Conservation (phyloP, 2,329 filamentous ascomycete genomes). For the Hawksworthiomyces lignivorus region DNA sequence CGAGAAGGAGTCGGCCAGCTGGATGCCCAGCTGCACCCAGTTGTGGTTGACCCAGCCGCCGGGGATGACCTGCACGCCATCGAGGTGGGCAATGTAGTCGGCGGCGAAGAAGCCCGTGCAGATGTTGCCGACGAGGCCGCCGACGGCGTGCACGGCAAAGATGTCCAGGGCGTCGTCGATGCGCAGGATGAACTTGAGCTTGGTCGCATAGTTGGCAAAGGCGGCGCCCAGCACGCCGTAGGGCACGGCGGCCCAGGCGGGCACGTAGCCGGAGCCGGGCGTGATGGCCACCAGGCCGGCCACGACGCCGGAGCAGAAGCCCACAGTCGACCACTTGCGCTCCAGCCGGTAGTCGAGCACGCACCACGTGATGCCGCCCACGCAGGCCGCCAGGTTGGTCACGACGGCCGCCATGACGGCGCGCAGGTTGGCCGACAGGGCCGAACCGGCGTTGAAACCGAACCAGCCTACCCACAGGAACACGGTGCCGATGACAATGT, state of each 20-base stretch:
- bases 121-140: slow-evolving; percentile 73
- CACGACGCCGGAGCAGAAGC: slow-evolving; percentile 86
- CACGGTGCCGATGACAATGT: slow-evolving; percentile 65
- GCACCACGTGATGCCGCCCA: slow-evolving; percentile 77
- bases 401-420: slow-evolving; percentile 85
- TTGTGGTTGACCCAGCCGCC: slow-evolving; percentile 67
- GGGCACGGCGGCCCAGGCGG: slow-evolving; percentile 52
- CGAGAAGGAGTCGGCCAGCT: slow-evolving; percentile 60
- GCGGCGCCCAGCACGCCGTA: slow-evolving; percentile 54
- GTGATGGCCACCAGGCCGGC: slow-evolving; percentile 83
- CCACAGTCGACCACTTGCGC: slow-evolving; percentile 87
- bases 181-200: slow-evolving; percentile 66
- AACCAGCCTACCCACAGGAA: slow-evolving; percentile 94
- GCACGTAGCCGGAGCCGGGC: slow-evolving; percentile 73
- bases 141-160: slow-evolving; percentile 82
- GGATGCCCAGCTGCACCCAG: slow-evolving; percentile 63
- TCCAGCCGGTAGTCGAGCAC: slow-evolving; percentile 86
- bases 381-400: slow-evolving; percentile 77
- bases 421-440: slow-evolving; percentile 73
- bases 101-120: slow-evolving; percentile 72
- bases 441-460: slow-evolving; percentile 87
- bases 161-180: slow-evolving; percentile 86
- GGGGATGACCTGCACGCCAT: slow-evolving; percentile 51
- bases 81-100: slow-evolving; percentile 66
- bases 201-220: slow-evolving; percentile 78